A percentile compares a stretch with the other conserved stretches of the same genome.
Evolutionary conservation across 352 stramenopile genomes (phyloP).

Genomic region (Globisporangium cederbergense): DNA sequence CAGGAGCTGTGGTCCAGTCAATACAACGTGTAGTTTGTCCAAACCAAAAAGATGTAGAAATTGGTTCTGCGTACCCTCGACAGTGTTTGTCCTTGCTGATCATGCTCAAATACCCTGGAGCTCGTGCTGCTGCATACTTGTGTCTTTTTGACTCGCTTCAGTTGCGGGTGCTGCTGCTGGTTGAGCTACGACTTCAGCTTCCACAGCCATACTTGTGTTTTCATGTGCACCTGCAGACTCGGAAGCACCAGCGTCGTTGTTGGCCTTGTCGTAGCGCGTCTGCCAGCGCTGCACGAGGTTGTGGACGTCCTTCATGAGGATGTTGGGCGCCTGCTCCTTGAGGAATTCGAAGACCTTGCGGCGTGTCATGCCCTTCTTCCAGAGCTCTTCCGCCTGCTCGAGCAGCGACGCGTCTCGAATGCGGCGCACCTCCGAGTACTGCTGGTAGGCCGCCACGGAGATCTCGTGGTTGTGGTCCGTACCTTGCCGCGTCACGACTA

Average conservation of each 20-base stretch:
- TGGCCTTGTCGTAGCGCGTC: slow-evolving; percentile 20
- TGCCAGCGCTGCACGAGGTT: slow-evolving; percentile 78
- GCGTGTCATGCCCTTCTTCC: slow-evolving; percentile 46
- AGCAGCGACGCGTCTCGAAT: slow-evolving; percentile 61
- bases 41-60: neutral
- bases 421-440: slow-evolving; percentile 66
- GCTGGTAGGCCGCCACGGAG: slow-evolving; percentile 47
- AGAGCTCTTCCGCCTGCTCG: slow-evolving; percentile 55
- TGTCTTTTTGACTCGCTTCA: neutral
- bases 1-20: neutral
- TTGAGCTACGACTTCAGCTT: neutral
- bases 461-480: slow-evolving; percentile 76
- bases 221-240: neutral
- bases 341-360: slow-evolving; percentile 73
- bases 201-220: neutral
- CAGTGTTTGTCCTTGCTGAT: neutral
- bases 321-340: slow-evolving; percentile 51
- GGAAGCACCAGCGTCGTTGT: neutral
- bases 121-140: neutral
- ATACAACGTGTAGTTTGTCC: neutral
- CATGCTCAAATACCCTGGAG: neutral
- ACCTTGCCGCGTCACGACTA: slow-evolving; percentile 72
- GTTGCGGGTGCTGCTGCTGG: neutral
- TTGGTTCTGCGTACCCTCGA: neutral
- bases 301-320: slow-evolving; percentile 82